Conservation (phyloP, 75 land plant genomes). For the Selaginella moellendorffii region DNA sequence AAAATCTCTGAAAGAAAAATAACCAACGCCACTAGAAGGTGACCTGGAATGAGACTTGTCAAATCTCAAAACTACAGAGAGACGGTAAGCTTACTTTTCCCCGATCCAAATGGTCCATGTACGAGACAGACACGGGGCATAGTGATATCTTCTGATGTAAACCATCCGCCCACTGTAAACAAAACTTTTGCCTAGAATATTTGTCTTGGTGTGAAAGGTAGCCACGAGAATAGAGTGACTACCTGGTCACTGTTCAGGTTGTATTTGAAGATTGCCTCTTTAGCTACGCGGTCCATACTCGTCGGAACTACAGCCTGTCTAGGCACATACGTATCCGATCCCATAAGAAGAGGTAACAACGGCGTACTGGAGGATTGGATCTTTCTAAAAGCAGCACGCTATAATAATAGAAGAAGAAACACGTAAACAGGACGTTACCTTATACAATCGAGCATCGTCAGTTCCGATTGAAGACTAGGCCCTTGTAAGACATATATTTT, state of each 20-base stretch:
- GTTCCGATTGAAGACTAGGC: slow-evolving; percentile 17
- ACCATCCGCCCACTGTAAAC: slow-evolving; percentile 17
- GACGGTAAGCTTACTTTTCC: slow-evolving; percentile 15
- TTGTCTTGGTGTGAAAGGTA: too few relatives aligned
- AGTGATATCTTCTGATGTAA: neutral
- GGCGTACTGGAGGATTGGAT: slow-evolving; percentile 13
- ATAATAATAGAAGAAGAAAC: neutral
- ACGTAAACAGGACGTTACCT: slow-evolving; percentile 8
- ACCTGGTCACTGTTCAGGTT: slow-evolving; percentile 22
- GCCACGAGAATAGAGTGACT: neutral
- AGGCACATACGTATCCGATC: neutral
- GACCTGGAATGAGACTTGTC: slow-evolving; percentile 11
- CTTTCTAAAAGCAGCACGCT: slow-evolving; percentile 6
- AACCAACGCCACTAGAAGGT: slow-evolving; percentile 18
- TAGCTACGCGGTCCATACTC: neutral
- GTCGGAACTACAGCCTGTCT: neutral
- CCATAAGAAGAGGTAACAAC: slow-evolving; percentile 17
- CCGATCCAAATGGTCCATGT: slow-evolving; percentile 27
- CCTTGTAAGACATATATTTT: slow-evolving; percentile 16
- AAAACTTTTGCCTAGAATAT: slow-evolving; percentile 19
- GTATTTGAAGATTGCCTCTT: slow-evolving; percentile 10
- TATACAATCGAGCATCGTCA: slow-evolving; percentile 18
- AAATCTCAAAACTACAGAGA: neutral
- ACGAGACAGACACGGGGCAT: slow-evolving; percentile 22
- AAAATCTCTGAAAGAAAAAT: slow-evolving; percentile 16